Evolutionary conservation across 805 yeast species (phyloP), one percentile per base, ranked within the genome.

Genomic region (Yarrowia yakushimensis): DNA sequence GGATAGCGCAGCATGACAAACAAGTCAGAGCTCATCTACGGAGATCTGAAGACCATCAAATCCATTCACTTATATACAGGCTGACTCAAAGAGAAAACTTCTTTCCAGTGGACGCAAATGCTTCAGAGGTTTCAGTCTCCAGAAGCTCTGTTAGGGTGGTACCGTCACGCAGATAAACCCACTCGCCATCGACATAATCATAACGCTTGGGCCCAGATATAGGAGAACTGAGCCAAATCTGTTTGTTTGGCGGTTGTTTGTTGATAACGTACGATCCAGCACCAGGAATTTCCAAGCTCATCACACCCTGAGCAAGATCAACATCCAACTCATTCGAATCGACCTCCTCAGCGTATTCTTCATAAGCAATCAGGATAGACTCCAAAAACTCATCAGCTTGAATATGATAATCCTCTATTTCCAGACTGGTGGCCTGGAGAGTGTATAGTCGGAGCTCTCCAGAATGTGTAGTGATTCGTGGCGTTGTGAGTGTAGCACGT

Each of bases 191-290:
- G 43, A 87, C 79, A 65, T 81, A 82, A 72, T 94, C 98, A 69
- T 84, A 88, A 43, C 82, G 71, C 70, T 91, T 90, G 6, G 99
- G 99, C 0, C 99, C 99, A 8, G 96, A 87, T 3, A 90, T 71
- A 0, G 99, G 99, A 45, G 96, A 88, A 64, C 96, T 84, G 60
- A 93, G 79, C 99, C 99, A 94, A 30, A 94, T 87, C 73, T 94
- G 99, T 74, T 89, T 87, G 75, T 91, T 94, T 3, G 99, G 97
- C 1, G 99, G 99, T 75, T 94, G 98, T 71, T 91, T 93, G 77
- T 94, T 94, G 71, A 94, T 86, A 28, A 94, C 96, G 71, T 94
- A 94, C 0, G 92, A 82, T 1, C 97, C 98, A 17, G 78, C 77
- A 0, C 85, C 82, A 3, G 93, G 89, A 17, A 88, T 69, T 7